Evolutionary conservation across 1,284 basidiomycete species (phyloP).

Genomic region (Ustilago esculenta): DNA sequence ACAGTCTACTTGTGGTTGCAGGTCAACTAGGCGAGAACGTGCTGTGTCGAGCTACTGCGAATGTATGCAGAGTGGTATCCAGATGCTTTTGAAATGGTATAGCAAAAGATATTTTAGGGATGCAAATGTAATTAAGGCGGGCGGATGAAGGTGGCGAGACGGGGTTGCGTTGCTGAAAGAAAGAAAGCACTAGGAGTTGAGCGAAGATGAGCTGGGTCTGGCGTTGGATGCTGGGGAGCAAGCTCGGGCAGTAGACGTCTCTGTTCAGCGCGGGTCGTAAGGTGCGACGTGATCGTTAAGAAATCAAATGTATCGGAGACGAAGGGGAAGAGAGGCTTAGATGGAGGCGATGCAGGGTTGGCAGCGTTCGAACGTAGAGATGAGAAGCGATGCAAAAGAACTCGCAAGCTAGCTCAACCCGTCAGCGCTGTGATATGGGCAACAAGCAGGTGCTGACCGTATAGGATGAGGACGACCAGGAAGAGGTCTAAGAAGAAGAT

Average conservation of each 20-base stretch:
- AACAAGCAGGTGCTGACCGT: too few relatives aligned
- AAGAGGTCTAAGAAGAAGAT: background rate
- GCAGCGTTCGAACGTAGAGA: background rate
- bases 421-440: background rate
- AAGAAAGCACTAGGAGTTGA: too few relatives aligned
- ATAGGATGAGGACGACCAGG: background rate
- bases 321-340: background rate
- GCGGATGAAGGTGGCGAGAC: conserved; percentile 10
- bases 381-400: background rate
- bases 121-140: conserved; percentile 19
- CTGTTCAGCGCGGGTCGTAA: too few relatives aligned
- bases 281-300: too few relatives aligned
- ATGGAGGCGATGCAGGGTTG: too few relatives aligned
- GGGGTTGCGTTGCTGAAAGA: conserved; percentile 9
- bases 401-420: background rate
- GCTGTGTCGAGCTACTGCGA: background rate
- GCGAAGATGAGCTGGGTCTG: background rate
- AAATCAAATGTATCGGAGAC: background rate
- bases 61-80: conserved; percentile 29
- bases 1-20: too few relatives aligned
- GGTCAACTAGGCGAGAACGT: too few relatives aligned
- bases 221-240: too few relatives aligned
- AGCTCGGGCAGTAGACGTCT: too few relatives aligned
- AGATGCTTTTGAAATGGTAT: conserved; percentile 35
- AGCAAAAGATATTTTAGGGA: conserved; percentile 9